Evolutionary conservation across 441 rosid species (phyloP).

Genomic region (Macaranga tanarius): DNA sequence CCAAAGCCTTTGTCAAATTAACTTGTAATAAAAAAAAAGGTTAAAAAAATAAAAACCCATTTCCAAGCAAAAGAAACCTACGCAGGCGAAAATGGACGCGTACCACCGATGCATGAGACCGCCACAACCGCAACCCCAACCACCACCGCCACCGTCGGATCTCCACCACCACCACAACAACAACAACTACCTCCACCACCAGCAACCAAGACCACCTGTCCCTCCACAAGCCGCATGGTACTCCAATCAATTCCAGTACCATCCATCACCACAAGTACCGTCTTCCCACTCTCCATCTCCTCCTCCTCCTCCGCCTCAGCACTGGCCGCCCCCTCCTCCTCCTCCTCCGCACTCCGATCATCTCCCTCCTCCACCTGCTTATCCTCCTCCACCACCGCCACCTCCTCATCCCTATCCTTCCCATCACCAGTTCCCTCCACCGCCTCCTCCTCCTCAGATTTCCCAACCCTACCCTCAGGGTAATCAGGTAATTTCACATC

Average conservation of each 20-base stretch:
- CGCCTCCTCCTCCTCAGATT: conserved; percentile 39
- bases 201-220: conserved; percentile 40
- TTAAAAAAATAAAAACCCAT: neutral
- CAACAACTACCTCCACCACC: conserved; percentile 40
- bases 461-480: conserved; percentile 49
- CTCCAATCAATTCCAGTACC: conserved; percentile 67
- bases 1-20: neutral
- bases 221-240: conserved; percentile 61
- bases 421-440: conserved; percentile 36
- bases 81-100: conserved; percentile 52
- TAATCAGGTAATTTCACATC: conserved; percentile 37
- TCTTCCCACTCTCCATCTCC: conserved; percentile 48
- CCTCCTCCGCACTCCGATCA: conserved; percentile 33
- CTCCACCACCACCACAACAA: conserved; percentile 48
- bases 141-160: conserved; percentile 40
- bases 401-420: conserved; percentile 47
- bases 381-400: conserved; percentile 50
- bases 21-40: too few species aligned
- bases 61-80: neutral
- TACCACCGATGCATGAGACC: conserved; percentile 64
- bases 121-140: conserved; percentile 39
- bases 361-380: conserved; percentile 29
- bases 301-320: conserved; percentile 47
- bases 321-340: conserved; percentile 53
- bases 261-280: conserved; percentile 25